Conservation (phyloP, 2,329 filamentous ascomycete genomes). For the Ceratocystis variospora region DNA sequence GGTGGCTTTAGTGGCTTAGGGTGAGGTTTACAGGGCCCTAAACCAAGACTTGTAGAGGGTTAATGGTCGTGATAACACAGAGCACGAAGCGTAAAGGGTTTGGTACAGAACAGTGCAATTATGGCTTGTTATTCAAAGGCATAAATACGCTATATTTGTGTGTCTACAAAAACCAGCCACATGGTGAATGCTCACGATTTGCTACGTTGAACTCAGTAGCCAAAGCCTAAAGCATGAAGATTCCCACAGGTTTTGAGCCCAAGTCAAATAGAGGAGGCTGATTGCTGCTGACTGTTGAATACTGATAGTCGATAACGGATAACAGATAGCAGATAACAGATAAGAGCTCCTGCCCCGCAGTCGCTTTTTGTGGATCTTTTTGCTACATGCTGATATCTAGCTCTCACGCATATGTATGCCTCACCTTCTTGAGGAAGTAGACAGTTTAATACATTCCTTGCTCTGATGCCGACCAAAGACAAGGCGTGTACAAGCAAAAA, state of each 20-base stretch:
- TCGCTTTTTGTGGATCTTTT: background rate
- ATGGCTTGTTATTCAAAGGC: no score
- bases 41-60: no score
- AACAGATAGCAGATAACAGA: background rate
- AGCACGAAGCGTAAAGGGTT: no score
- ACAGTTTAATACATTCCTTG: background rate
- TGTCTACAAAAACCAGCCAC: no score
- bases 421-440: background rate
- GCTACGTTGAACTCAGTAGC: no score
- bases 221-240: background rate
- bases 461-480: background rate
- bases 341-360: slow-evolving; percentile 5
- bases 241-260: background rate
- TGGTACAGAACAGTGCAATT: no score
- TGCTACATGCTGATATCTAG: background rate
- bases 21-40: no score
- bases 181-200: no score
- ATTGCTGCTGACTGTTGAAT: background rate
- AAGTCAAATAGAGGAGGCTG: background rate
- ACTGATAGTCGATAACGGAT: background rate
- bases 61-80: no score
- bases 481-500: background rate
- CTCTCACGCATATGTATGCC: background rate
- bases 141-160: no score
- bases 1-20: no score